Base-by-base conservation (phyloP, 352 stramenopile genomes). In the Globisporangium splendens region DNA sequence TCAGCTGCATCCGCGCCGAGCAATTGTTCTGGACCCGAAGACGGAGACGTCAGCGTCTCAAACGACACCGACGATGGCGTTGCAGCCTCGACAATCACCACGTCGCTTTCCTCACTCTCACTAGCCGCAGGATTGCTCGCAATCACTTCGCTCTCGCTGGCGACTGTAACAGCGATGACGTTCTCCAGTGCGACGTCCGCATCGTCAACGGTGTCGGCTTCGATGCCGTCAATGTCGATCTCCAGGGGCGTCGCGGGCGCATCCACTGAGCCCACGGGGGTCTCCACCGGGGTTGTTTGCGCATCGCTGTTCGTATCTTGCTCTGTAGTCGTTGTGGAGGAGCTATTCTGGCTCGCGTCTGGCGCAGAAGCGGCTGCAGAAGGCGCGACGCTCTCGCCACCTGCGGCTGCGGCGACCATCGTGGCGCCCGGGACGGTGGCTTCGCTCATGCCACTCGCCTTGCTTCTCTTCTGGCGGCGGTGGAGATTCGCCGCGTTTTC, bases 31-130 rank as follows among this genome's bases (percentile, higher is more conserved):
- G 21, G 48, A 15, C 39, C 41, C 31, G 18, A 24, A 5, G 49
- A 43, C n/a, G 49, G 58, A 6, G 58, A 57, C 39, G 51, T 44
- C 31, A 64, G 58, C 44, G 50, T 35, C 28, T 50, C 58, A 11
- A 64, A 54, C 2, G 44, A 35, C 24, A 42, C 44, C 22, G 24
- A 51, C 46, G 55, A 62, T 6, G 60, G 60, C 20, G 60, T 66
- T 20, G 60, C 60, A 10, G 60, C 60, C 33, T 66, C 60, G 12
- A 42, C 47, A 5, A 62, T 57, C 22, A 52, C 35, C 41, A 53
- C 48, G 21, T 56, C 52, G 10, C 15, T 38, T 4, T 49, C 59
- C 8, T 31, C 33, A 10, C 28, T 35, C 28, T 8, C 28, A 1
- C 28, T 35, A 35, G 28, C 28, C 7, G 5, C 28, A 11, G 28